phyloP scores from a whole-genome alignment of 768 basidiomycete genomes.

The Mycena kentingensis region DNA sequence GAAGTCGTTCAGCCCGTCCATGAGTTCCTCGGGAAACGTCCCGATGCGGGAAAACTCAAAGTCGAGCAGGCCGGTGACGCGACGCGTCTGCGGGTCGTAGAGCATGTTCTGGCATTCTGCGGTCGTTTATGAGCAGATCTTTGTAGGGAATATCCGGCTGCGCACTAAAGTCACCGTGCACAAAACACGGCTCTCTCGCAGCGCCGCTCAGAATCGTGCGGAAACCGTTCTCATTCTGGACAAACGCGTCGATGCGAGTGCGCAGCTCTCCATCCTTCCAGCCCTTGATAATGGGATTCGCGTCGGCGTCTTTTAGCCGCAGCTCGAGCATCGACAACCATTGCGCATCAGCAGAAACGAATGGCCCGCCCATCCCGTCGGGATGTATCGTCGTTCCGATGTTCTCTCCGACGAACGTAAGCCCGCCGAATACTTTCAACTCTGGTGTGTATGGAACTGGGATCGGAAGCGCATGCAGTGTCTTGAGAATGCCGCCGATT shows the following conservation, averaged over 20 bases:
- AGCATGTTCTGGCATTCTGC: constrained; percentile 12
- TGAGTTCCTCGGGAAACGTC: constrained; percentile 13
- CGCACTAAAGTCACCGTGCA: constrained; percentile 16
- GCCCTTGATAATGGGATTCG: constrained; percentile 5
- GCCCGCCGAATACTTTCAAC: constrained; percentile 8
- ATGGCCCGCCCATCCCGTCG: constrained; percentile 8
- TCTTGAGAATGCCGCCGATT: background rate
- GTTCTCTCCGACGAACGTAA: constrained; percentile 2
- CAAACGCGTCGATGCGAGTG: constrained; percentile 7
- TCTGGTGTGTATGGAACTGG: background rate
- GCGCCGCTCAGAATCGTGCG: constrained; percentile 1
- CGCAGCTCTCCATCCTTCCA: constrained; percentile 10
- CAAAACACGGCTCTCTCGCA: constrained; percentile 7
- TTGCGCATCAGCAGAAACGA: constrained; percentile 13
- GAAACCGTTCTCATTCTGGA: constrained; percentile 4
- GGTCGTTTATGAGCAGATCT: background rate
- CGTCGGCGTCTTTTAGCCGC: constrained; percentile 1
- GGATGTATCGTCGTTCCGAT: constrained; percentile 12
- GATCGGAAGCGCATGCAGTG: constrained; percentile 2
- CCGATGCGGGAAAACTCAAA: constrained; percentile 17
- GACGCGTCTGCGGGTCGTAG: constrained; percentile 7
- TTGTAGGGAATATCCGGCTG: background rate
- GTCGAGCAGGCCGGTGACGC: constrained; percentile 15
- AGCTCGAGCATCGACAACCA: constrained; percentile 12
- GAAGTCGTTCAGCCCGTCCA: constrained; percentile 15